A percentile compares a stretch with the other conserved stretches of the same genome.
Evolutionary conservation across 345 rosid species (phyloP).

Genomic region (Eucalyptus cloeziana): DNA sequence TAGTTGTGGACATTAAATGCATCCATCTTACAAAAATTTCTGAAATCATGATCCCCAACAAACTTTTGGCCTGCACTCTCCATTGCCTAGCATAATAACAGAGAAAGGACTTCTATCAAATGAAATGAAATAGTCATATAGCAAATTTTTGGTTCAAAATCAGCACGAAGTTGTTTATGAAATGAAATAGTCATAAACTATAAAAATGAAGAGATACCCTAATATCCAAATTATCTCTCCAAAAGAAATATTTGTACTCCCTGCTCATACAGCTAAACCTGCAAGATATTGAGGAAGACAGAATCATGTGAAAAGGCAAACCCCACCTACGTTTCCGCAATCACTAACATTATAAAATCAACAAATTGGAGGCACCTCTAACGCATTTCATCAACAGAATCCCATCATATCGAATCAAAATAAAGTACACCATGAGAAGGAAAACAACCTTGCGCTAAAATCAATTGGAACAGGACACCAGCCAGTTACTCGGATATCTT

Average conservation of each 20-base stretch:
- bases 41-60: constrained; percentile 84
- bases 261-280: constrained; percentile 88
- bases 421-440: background rate
- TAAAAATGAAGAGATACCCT: constrained; percentile 21
- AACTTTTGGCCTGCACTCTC: constrained; percentile 73
- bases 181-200: background rate
- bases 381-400: background rate
- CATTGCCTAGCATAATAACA: constrained; percentile 46
- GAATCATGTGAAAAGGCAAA: background rate
- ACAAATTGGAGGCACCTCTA: background rate
- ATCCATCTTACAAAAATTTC: constrained; percentile 96
- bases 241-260: constrained; percentile 75
- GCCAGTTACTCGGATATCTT: constrained; percentile 76
- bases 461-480: constrained; percentile 84
- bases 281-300: background rate
- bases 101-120: background rate
- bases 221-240: constrained; percentile 62
- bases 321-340: background rate
- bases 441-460: constrained; percentile 81
- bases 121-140: background rate
- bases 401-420: background rate
- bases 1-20: constrained; percentile 79
- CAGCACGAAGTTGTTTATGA: background rate
- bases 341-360: background rate
- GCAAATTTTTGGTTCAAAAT: background rate